A percentile compares a stretch with the other conserved stretches of the same genome.
Conservation (phyloP, 148 eudicot species). For the Pouteria glomerata region DNA sequence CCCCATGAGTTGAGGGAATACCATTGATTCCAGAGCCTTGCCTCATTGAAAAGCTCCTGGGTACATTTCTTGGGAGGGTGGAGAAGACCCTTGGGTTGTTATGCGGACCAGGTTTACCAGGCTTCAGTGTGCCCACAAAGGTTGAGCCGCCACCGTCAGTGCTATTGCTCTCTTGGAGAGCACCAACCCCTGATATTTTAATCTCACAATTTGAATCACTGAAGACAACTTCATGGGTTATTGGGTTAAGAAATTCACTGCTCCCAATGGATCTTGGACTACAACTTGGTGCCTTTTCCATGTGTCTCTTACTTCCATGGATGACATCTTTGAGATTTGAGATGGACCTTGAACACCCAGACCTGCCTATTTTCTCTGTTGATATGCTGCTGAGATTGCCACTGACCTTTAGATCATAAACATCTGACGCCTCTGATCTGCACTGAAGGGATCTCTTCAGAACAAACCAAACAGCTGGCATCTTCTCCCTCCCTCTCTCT, state of each 20-base stretch:
- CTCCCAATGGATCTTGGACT: conserved; percentile 66
- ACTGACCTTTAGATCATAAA: conserved; percentile 11
- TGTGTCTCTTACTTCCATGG: conserved; percentile 77
- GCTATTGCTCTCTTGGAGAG: conserved; percentile 7
- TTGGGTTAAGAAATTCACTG: conserved; percentile 35
- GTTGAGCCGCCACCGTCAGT: conserved; percentile 10
- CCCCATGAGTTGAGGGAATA: conserved; percentile 16
- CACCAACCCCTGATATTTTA: conserved; percentile 24
- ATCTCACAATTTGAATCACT: conserved; percentile 36
- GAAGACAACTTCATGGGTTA: conserved; percentile 43
- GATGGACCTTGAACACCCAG: conserved; percentile 79
- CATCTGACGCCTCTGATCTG: conserved; percentile 17
- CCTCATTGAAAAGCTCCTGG: conserved; percentile 11
- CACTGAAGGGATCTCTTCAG: conserved; percentile 17
- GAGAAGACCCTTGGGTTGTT: conserved; percentile 16
- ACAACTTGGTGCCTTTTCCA: conserved; percentile 58
- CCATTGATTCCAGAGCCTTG: conserved; percentile 21
- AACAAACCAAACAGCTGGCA: conserved; percentile 30
- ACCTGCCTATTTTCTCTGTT: conserved; percentile 21
- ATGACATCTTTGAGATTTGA: conserved; percentile 82
- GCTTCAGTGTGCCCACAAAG: conserved; percentile 28
- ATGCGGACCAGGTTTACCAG: conserved; percentile 31
- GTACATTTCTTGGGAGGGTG: conserved; percentile 19
- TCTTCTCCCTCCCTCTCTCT: conserved; percentile 3
- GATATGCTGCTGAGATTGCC: background rate